Evolutionary conservation across 2,329 filamentous ascomycete species (phyloP).

Genomic region (Amphichorda felina): DNA sequence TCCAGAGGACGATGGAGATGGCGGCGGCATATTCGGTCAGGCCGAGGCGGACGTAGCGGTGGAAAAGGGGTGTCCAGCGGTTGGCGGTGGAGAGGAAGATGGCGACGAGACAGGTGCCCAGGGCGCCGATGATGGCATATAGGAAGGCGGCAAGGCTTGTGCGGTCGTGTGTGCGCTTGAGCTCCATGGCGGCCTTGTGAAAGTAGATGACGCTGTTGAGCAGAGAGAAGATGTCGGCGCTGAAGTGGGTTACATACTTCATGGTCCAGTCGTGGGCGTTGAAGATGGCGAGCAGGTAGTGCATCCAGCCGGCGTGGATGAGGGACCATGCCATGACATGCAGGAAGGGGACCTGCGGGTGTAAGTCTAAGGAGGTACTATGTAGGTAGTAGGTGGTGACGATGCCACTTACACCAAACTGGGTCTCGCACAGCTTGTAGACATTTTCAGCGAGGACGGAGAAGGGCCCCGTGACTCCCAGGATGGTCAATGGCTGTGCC

Average conservation of each 20-base stretch:
- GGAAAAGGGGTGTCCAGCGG: slow-evolving; percentile 49
- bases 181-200: slow-evolving; percentile 53
- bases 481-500: slow-evolving; percentile 51
- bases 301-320: slow-evolving; percentile 55
- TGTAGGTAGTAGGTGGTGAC: too few species aligned
- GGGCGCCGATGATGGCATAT: slow-evolving; percentile 51
- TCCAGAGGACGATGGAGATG: slow-evolving; percentile 54
- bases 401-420: slow-evolving; percentile 37
- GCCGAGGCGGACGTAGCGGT: slow-evolving; percentile 47
- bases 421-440: slow-evolving; percentile 41
- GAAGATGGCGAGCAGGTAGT: slow-evolving; percentile 50
- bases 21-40: slow-evolving; percentile 53
- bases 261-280: slow-evolving; percentile 62
- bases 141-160: slow-evolving; percentile 52
- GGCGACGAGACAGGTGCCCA: slow-evolving; percentile 51
- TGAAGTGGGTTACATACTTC: slow-evolving; percentile 57
- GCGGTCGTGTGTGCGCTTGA: slow-evolving; percentile 42
- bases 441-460: slow-evolving; percentile 57
- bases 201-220: slow-evolving; percentile 59
- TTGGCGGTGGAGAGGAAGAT: slow-evolving; percentile 50
- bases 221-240: slow-evolving; percentile 54
- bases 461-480: slow-evolving; percentile 55
- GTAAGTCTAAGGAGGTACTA: background rate
- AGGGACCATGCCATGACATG: slow-evolving; percentile 57
- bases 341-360: slow-evolving; percentile 46